Evolutionary conservation across 768 basidiomycete species (phyloP).

Genomic region (Leccinum imitatum): DNA sequence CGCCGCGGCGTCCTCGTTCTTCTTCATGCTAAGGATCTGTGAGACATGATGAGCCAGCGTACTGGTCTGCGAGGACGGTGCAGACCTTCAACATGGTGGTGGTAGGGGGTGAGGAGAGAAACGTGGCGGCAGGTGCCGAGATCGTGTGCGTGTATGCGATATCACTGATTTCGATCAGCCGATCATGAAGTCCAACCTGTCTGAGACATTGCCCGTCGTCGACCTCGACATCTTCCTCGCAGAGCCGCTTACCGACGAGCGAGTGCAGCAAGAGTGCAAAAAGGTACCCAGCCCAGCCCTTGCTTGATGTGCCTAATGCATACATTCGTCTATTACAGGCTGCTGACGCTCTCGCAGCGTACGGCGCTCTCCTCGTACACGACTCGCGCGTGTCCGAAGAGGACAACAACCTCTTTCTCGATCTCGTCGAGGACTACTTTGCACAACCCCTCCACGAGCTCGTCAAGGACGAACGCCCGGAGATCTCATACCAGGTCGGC

Average conservation of each 20-base stretch:
- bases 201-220: conserved; percentile 63
- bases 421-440: conserved; percentile 94
- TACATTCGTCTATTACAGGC: conserved; percentile 45
- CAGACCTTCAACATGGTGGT: conserved; percentile 46
- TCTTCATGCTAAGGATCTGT: conserved; percentile 99
- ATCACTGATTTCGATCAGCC: neutral
- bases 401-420: conserved; percentile 81
- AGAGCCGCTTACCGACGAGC: conserved; percentile 42
- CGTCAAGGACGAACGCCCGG: conserved; percentile 77
- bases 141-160: neutral
- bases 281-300: conserved; percentile 42
- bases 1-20: conserved; percentile 94
- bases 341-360: conserved; percentile 76
- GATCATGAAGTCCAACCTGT: conserved; percentile 40
- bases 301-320: neutral
- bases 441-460: conserved; percentile 62
- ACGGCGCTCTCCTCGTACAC: conserved; percentile 82
- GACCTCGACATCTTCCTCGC: conserved; percentile 73
- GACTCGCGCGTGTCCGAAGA: conserved; percentile 83
- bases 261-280: conserved; percentile 58
- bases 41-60: conserved; percentile 8
- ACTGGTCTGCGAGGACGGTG: neutral
- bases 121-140: conserved; percentile 34
- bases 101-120: conserved; percentile 20
- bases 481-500: conserved; percentile 88